These are phyloP conservation scores for Kalmanozyma brasiliensis DNA, from an alignment of 1,284 basidiomycete species.

Conservation along the genomic window DNA sequence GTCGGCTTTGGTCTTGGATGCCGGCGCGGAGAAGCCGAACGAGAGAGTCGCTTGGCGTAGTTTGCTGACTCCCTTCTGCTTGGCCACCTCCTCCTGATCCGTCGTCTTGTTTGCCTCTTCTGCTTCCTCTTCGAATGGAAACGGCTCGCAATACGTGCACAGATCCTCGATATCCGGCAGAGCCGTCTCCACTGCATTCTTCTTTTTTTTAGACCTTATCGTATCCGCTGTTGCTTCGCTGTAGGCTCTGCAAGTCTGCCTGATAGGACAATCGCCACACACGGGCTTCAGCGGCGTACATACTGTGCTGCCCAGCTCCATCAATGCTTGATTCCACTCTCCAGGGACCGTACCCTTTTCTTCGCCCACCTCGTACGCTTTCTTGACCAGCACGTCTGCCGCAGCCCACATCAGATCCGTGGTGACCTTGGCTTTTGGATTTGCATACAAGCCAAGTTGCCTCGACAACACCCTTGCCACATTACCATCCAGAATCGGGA, in stretches of 20 bases:
- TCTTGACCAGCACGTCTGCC: constrained; percentile 54
- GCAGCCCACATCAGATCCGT: constrained; percentile 60
- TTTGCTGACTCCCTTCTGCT: constrained; percentile 17
- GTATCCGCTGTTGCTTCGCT: constrained; percentile 24
- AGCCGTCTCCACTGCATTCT: neutral
- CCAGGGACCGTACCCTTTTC: constrained; percentile 46
- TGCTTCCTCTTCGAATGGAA: constrained; percentile 40
- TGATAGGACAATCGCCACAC: constrained; percentile 58
- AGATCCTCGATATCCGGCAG: constrained; percentile 60
- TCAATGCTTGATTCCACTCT: constrained; percentile 65
- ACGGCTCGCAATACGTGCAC: constrained; percentile 56
- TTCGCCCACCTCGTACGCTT: constrained; percentile 13
- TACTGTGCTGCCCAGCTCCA: constrained; percentile 63
- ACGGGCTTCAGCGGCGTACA: constrained; percentile 48
- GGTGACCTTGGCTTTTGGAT: constrained; percentile 56
- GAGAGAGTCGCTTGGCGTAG: constrained; percentile 38
- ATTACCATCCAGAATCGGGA: constrained; percentile 64
- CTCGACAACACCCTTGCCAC: constrained; percentile 60
- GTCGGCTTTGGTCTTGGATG: constrained; percentile 5
- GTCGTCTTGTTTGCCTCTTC: constrained; percentile 1
- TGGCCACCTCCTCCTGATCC: constrained; percentile 2
- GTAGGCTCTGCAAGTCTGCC: constrained; percentile 44
- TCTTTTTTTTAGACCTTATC: neutral
- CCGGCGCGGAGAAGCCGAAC: constrained; percentile 21
- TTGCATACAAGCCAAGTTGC: constrained; percentile 58